These are phyloP conservation scores for Centella asiatica DNA, from an alignment of 129 eudicot species.

Conservation along the genomic window DNA sequence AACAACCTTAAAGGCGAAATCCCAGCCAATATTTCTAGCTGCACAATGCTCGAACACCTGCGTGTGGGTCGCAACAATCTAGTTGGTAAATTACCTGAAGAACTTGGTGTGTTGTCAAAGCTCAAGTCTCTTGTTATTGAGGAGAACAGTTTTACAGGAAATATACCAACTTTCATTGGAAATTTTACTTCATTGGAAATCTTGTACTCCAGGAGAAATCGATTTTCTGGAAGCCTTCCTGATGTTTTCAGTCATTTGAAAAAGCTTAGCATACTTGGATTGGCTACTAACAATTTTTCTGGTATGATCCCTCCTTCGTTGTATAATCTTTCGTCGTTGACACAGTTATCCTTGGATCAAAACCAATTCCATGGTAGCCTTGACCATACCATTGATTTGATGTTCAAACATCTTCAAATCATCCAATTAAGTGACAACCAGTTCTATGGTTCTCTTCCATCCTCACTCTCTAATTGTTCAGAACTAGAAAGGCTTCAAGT, in stretches of 20 bases:
- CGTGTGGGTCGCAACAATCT: neutral
- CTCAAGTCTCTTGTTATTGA: neutral
- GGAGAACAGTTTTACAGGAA: neutral
- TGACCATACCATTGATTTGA: neutral
- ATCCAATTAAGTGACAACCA: neutral
- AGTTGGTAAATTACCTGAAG: neutral
- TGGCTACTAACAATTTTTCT: neutral
- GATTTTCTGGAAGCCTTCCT: neutral
- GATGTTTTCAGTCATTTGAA: neutral
- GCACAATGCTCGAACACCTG: neutral
- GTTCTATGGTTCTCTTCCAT: slow-evolving; percentile 29
- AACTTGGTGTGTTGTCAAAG: slow-evolving; percentile 2
- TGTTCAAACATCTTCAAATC: neutral
- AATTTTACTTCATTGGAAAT: neutral
- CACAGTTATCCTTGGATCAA: neutral
- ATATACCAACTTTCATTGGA: neutral
- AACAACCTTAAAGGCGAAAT: neutral
- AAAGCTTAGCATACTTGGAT: neutral
- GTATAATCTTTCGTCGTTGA: slow-evolving; percentile 1
- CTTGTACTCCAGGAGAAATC: neutral
- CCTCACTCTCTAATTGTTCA: slow-evolving; percentile 28
- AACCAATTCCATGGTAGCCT: neutral
- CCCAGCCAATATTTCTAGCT: neutral
- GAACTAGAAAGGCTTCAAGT: slow-evolving; percentile 5
- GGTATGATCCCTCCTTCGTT: slow-evolving; percentile 1